Percentiles rank a stretch among this genome's conserved stretches.
Conservation (phyloP, 495 filamentous ascomycete genomes). For the Wilcoxina mikolae region DNA sequence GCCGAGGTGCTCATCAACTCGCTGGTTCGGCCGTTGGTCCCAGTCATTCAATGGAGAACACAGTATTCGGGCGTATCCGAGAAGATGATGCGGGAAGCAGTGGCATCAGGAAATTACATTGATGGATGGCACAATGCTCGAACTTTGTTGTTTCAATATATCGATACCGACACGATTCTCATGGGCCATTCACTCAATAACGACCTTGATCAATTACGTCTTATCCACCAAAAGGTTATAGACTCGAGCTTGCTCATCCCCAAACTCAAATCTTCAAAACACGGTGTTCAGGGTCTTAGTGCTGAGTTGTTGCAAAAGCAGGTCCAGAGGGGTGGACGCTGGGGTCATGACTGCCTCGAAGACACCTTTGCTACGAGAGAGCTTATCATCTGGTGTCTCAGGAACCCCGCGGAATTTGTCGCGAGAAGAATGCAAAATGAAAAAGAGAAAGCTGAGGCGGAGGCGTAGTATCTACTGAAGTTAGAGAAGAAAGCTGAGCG, state of each 20-base stretch:
- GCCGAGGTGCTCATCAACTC: neutral
- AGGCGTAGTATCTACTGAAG: too few relatives aligned
- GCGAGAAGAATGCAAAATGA: neutral
- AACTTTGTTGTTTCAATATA: constrained; percentile 50
- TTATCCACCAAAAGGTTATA: constrained; percentile 70
- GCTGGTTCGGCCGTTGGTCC: neutral
- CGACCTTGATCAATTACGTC: constrained; percentile 66
- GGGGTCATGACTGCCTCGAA: neutral
- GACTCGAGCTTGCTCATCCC: constrained; percentile 79
- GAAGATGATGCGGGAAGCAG: neutral
- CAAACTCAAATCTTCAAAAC: neutral
- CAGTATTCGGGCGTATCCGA: neutral
- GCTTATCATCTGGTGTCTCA: neutral
- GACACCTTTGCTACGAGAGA: neutral
- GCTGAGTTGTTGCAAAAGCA: neutral
- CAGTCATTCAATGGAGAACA: neutral
- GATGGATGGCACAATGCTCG: constrained; percentile 40
- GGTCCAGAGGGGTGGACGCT: neutral
- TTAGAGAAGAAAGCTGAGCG: too few relatives aligned
- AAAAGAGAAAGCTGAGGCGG: neutral
- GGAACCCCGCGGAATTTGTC: neutral
- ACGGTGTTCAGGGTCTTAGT: neutral
- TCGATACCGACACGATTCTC: constrained; percentile 60
- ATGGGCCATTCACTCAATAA: constrained; percentile 93
- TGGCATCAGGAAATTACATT: neutral